Evolutionary conservation across 345 rosid genomes (phyloP), one percentile per base, ranked within the genome.

Genomic region (Pseudoturritis turrita): DNA sequence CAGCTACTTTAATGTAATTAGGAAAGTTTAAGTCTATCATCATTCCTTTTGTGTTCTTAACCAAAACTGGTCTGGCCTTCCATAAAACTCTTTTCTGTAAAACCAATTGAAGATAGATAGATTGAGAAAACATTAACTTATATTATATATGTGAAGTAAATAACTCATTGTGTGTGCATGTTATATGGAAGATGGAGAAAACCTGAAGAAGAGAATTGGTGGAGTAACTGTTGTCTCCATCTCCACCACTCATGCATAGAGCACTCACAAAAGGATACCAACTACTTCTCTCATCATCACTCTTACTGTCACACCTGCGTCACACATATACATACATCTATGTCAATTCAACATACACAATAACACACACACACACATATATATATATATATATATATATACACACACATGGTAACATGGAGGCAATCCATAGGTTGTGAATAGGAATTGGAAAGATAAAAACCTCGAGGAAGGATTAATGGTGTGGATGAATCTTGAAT

Each of bases 121-220:
- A n/a, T n/a, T n/a, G n/a, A n/a, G n/a, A n/a, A n/a, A n/a, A n/a
- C n/a, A n/a, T n/a, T n/a, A n/a, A n/a, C n/a, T n/a, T n/a, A n/a
- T n/a, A n/a, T n/a, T n/a, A n/a, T n/a, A n/a, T n/a, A n/a, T n/a
- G n/a, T n/a, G n/a, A n/a, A n/a, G n/a, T n/a, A n/a, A n/a, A n/a
- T n/a, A n/a, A n/a, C n/a, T n/a, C n/a, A n/a, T n/a, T n/a, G n/a
- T n/a, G n/a, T n/a, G n/a, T n/a, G n/a, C n/a, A n/a, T n/a, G n/a
- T n/a, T 3, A 37, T 11, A 9, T 8, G n/a, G 19, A 35, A 36
- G 19, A 49, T 10, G 37, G 36, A 13, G 10, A 7, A 13, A 23
- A 70, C 74, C 65, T 55, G 56, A 31, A 57, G 56, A 56, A 70
- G 45, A 56, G 74, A 55, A 58, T 70, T 70, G 57, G 45, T 19